phyloP scores from a whole-genome alignment of 2,329 filamentous ascomycete genomes.

The Trichophyton rubrum region DNA sequence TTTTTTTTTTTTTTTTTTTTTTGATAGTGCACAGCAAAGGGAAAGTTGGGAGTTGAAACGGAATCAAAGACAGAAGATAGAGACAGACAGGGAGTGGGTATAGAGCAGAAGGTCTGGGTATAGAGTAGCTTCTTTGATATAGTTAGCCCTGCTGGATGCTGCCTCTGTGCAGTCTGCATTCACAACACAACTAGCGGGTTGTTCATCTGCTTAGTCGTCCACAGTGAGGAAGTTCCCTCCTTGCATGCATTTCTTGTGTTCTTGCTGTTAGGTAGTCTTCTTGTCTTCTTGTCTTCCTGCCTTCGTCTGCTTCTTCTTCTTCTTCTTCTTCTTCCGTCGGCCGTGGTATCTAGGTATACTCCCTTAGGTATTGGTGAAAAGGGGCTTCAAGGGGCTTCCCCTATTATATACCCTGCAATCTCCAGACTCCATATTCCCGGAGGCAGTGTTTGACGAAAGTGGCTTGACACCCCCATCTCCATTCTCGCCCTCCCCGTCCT shows the following conservation, averaged over 20 bases:
- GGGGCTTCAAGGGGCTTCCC: background rate
- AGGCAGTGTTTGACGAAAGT: background rate
- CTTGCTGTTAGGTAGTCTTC: background rate
- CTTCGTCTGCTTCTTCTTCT: background rate
- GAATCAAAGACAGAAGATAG: background rate
- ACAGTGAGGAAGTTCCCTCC: background rate
- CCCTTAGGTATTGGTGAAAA: background rate
- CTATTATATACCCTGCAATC: background rate
- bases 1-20: background rate
- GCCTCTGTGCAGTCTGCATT: background rate
- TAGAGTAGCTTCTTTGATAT: background rate
- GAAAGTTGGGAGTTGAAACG: background rate
- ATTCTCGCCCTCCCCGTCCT: background rate
- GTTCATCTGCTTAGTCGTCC: background rate
- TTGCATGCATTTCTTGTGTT: background rate
- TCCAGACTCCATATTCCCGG: background rate
- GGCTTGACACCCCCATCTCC: background rate
- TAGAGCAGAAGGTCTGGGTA: background rate
- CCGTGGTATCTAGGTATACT: background rate
- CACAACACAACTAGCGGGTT: background rate
- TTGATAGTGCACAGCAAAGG: background rate
- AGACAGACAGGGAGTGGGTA: background rate
- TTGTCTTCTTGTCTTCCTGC: too few relatives aligned
- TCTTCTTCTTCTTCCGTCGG: background rate
- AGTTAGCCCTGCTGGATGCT: background rate